Conservation (phyloP, 2,329 filamentous ascomycete species). For the Tothia fuscella region DNA sequence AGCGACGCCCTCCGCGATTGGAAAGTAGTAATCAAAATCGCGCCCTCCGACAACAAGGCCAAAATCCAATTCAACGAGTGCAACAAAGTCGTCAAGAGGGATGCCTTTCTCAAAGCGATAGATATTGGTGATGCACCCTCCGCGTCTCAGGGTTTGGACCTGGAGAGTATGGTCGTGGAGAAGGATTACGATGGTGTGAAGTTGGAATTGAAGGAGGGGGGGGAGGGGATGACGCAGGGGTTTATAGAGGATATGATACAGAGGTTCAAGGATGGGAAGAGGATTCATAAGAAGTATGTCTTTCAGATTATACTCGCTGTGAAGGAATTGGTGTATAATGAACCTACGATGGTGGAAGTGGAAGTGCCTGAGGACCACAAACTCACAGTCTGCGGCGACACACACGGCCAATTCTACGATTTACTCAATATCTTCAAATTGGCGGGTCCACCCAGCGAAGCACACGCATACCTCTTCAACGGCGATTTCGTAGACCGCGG, state of each 20-base stretch:
- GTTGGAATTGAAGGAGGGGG: slow-evolving; percentile 47
- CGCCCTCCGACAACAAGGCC: slow-evolving; percentile 79
- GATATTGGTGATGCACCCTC: slow-evolving; percentile 87
- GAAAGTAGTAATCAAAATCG: slow-evolving; percentile 77
- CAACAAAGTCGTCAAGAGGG: slow-evolving; percentile 83
- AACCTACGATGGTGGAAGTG: slow-evolving; percentile 94
- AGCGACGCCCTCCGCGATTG: slow-evolving; percentile 86
- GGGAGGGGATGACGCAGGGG: slow-evolving; percentile 66
- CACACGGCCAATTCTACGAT: slow-evolving; percentile 96
- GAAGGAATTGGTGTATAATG: slow-evolving; percentile 78
- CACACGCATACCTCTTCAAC: slow-evolving; percentile 93
- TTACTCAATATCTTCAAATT: slow-evolving; percentile 90
- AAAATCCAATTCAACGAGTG: slow-evolving; percentile 85
- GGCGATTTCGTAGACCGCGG: slow-evolving; percentile 97
- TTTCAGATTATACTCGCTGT: slow-evolving; percentile 91
- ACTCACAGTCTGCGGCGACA: slow-evolving; percentile 93
- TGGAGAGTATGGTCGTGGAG: slow-evolving; percentile 77
- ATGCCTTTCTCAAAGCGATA: slow-evolving; percentile 90
- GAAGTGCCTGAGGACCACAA: slow-evolving; percentile 64
- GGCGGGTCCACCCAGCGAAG: slow-evolving; percentile 73
- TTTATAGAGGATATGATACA: slow-evolving; percentile 97
- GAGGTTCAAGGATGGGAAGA: slow-evolving; percentile 92
- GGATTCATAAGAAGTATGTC: slow-evolving; percentile 89
- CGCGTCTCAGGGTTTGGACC: slow-evolving; percentile 77
- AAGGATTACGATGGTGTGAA: slow-evolving; percentile 72